Evolutionary conservation across 768 basidiomycete species (phyloP).

Genomic region (Porphyrellus cyaneotinctus): DNA sequence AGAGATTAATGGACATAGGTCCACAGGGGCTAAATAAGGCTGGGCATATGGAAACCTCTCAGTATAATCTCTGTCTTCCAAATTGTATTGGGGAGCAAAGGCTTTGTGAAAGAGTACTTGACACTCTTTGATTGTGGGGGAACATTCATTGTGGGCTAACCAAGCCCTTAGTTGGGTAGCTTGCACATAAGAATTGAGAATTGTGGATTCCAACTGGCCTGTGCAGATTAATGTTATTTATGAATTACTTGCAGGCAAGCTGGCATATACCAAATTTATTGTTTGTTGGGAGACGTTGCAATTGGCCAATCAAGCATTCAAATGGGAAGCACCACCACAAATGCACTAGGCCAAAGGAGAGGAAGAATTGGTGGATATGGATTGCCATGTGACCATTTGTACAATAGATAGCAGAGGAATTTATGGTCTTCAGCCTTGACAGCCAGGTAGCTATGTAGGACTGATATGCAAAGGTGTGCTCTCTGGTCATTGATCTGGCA

Average conservation of each 20-base stretch:
- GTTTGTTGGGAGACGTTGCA: background rate
- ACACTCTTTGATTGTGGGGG: background rate
- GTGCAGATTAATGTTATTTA: background rate
- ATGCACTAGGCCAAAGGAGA: background rate
- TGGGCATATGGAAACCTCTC: background rate
- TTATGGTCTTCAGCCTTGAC: background rate
- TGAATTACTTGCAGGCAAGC: background rate
- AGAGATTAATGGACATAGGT: background rate
- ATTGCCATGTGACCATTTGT: background rate
- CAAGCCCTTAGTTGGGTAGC: background rate
- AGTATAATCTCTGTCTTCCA: background rate
- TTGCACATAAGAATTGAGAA: background rate
- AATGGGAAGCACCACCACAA: constrained; percentile 4
- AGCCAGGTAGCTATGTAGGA: background rate
- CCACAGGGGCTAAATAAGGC: background rate
- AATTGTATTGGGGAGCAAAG: background rate
- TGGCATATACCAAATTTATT: background rate
- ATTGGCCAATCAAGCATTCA: background rate
- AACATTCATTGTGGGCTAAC: background rate
- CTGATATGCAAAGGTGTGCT: background rate
- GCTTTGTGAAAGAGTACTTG: constrained; percentile 7
- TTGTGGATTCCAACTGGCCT: background rate
- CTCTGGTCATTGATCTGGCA: background rate
- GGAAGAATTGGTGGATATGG: background rate
- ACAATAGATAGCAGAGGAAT: background rate